A percentile compares a stretch with the other conserved stretches of the same genome.
These are phyloP conservation scores for Gelatoporia subvermispora DNA, from an alignment of 768 basidiomycete genomes.

Conservation along the genomic window DNA sequence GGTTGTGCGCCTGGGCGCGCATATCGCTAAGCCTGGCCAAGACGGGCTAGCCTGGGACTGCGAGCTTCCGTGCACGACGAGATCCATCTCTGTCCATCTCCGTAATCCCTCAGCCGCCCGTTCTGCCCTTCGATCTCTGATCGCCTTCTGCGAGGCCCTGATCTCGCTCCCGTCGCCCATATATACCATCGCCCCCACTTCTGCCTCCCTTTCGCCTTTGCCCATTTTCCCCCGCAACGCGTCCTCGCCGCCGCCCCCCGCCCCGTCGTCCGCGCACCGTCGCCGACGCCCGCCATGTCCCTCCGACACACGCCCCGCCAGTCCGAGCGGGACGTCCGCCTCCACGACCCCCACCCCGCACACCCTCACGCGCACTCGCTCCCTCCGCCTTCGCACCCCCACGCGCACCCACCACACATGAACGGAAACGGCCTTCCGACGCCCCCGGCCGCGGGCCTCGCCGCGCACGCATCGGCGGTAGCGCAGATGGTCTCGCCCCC, in stretches of 20 bases:
- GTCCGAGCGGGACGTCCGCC: conserved; percentile 55
- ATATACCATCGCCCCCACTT: conserved; percentile 14
- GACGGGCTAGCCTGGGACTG: conserved; percentile 1
- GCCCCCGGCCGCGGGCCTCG: conserved; percentile 35
- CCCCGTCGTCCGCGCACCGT: conserved; percentile 23
- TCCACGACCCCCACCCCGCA: conserved; percentile 51
- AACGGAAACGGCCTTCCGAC: conserved; percentile 49
- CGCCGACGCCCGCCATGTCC: conserved; percentile 42
- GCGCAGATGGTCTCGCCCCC: conserved; percentile 18
- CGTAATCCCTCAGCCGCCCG: conserved; percentile 10
- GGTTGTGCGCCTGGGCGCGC: conserved; percentile 2
- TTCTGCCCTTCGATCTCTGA: conserved; percentile 21
- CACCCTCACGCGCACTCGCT: conserved; percentile 39
- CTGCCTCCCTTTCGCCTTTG: conserved; percentile 12
- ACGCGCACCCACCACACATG: conserved; percentile 39
- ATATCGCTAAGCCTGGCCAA: conserved; percentile 3
- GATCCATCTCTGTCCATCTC: conserved; percentile 14
- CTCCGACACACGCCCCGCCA: conserved; percentile 58
- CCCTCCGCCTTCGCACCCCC: conserved; percentile 37
- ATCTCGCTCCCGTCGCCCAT: conserved; percentile 22
- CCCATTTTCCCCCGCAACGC: conserved; percentile 43
- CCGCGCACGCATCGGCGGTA: conserved; percentile 32
- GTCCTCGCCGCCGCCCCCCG: conserved; percentile 16
- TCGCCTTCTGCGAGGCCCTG: conserved; percentile 27
- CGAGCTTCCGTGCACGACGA: conserved; percentile 10